phyloP scores from a whole-genome alignment of 2,329 filamentous ascomycete genomes.

The Sphaerulina vaccinii region DNA sequence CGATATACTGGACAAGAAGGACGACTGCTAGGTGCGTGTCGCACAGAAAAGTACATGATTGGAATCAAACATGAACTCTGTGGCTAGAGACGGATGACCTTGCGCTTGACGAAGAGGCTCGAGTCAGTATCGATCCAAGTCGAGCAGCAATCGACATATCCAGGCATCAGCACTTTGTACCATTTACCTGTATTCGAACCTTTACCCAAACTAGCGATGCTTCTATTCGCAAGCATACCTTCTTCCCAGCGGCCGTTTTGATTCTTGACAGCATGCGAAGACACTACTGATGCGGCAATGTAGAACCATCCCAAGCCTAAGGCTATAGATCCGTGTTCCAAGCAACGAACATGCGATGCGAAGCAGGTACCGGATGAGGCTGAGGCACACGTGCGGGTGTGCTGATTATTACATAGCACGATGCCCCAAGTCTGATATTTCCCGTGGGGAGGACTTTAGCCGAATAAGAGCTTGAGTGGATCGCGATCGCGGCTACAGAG shows the following conservation, averaged over 20 bases:
- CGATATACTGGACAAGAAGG: not conserved
- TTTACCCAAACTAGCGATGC: not conserved
- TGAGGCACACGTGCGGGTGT: too few species aligned
- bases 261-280: not conserved
- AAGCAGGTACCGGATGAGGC: too few species aligned
- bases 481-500: not conserved
- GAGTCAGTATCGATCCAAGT: not conserved
- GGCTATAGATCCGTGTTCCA: too few species aligned
- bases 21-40: not conserved
- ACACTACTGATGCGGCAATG: not conserved
- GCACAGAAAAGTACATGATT: not conserved
- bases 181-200: not conserved
- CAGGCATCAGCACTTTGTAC: not conserved
- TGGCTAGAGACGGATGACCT: not conserved
- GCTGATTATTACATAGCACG: too few species aligned
- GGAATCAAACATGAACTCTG: too few species aligned
- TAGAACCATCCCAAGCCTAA: too few species aligned
- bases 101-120: not conserved
- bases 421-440: not conserved
- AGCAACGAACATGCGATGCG: too few species aligned
- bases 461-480: not conserved
- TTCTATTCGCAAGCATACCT: not conserved
- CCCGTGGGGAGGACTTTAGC: slow-evolving; percentile 1
- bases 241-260: too few species aligned
- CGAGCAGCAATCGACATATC: not conserved